Evolutionary conservation across 2,329 filamentous ascomycete genomes (phyloP).

Genomic region (Pseudogymnoascus pannorum): DNA sequence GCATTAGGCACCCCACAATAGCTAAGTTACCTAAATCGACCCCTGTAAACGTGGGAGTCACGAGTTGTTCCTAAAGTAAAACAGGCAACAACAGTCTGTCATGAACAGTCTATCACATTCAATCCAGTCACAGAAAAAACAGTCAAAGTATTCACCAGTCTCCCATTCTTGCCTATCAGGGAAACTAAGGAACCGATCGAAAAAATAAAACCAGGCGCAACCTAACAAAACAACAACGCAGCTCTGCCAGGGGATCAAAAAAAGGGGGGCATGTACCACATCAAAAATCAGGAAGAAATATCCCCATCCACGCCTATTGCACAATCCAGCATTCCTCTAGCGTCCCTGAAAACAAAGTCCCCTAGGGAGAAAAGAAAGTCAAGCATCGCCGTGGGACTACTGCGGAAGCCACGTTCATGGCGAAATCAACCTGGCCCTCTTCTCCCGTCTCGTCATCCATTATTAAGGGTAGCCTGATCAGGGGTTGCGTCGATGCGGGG

Average conservation of each 20-base stretch:
- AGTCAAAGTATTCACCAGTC: conserved; percentile 7
- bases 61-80: background rate
- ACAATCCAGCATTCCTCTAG: conserved; percentile 6
- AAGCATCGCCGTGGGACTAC: conserved; percentile 5
- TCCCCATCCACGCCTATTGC: conserved; percentile 7
- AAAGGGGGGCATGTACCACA: conserved; percentile 6
- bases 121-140: background rate
- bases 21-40: background rate
- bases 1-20: background rate
- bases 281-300: conserved; percentile 8
- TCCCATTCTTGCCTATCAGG: conserved; percentile 7
- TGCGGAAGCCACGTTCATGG: background rate
- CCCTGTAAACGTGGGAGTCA: conserved; percentile 3
- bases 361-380: background rate
- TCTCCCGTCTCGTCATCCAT: conserved; percentile 5
- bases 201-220: conserved; percentile 8
- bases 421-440: conserved; percentile 1
- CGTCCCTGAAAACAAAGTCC: conserved; percentile 8
- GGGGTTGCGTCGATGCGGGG: conserved; percentile 7
- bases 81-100: background rate
- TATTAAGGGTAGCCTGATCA: conserved; percentile 8
- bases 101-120: background rate
- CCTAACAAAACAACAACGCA: conserved; percentile 5
- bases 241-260: conserved; percentile 1
- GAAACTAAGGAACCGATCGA: conserved; percentile 5